Base-by-base conservation (phyloP, 495 filamentous ascomycete species). In the Aspergillus wentii region DNA sequence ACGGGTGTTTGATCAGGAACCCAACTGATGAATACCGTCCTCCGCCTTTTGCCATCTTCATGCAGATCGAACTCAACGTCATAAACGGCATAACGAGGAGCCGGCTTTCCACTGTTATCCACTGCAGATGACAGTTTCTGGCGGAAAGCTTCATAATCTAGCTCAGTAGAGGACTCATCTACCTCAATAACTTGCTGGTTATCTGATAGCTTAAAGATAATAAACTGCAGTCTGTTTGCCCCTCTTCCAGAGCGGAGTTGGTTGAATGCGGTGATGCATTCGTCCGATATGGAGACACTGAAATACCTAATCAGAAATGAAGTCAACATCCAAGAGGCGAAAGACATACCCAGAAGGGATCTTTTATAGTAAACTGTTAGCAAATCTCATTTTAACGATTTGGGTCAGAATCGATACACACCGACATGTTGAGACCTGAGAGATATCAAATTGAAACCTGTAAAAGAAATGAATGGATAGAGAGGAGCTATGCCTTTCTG, bases 191-290 rank as follows among this genome's bases (percentile, higher is more conserved):
- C 20, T 0, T 3, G 14, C 9, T 36, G 10, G 32, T 43, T 33
- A 13, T 43, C 40, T n/a, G 40, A 22, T 8, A 43, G 35, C n/a
- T 30, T 43, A 33, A 22, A 43, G 9, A 43, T 43, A 14, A 43
- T 14, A 21, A 36, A 43, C 1, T 11, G 14, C 0, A 25, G 40
- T 16, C 36, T 43, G 13, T 10, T 30, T 18, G 40, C 23, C 11
- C 40, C 40, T 21, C 18, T 21, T 14, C 17, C 21, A 11, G 6
- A 36, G 10, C 15, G 40, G 23, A 43, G 25, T 0, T 16, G 8
- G 7, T 17, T 36, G 25, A 30, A 43, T 17, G 40, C 33, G 11
- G 17, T 11, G 27, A 43, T 22, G 17, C 32, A 35, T 35, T 43
- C 40, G 7, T 17, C 19, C 13, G 40, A n/a, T 5, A 43, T 22